Evolutionary conservation across 257 asterid genomes (phyloP).

Genomic region (Solanum dulcamara): DNA sequence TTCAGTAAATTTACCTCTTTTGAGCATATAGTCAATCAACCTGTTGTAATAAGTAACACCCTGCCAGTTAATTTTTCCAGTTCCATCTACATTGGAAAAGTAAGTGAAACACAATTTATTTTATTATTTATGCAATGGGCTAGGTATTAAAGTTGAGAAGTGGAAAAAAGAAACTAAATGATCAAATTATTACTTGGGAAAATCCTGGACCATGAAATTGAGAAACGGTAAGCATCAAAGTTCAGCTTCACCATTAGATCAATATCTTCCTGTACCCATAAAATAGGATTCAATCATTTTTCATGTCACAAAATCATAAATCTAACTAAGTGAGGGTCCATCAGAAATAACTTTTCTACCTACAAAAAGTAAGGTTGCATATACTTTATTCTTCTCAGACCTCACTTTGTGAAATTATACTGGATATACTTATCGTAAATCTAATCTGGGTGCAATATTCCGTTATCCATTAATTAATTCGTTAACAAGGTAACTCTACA

Average conservation of each 20-base stretch:
- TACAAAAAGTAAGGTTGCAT: accelerated
- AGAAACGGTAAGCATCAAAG: conserved; percentile 40
- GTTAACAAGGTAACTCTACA: not conserved
- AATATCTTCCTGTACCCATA: conserved; percentile 42
- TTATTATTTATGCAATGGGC: not conserved
- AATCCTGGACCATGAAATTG: conserved; percentile 69
- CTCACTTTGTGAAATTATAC: accelerated
- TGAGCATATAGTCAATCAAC: conserved; percentile 9
- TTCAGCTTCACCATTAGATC: conserved; percentile 46
- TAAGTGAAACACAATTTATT: not conserved
- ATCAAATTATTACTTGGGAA: conserved; percentile 41
- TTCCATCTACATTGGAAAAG: conserved; percentile 2
- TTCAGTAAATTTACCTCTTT: not conserved
- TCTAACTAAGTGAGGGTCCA: not conserved
- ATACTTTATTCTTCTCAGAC: not conserved
- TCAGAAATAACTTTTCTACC: not conserved
- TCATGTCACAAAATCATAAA: not conserved
- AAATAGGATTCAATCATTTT: not conserved
- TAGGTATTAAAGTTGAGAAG: not conserved
- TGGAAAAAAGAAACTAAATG: not conserved
- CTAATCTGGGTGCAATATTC: not conserved
- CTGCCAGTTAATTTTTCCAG: conserved; percentile 9
- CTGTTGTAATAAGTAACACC: conserved; percentile 10
- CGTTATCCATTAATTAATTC: not conserved
- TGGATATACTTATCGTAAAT: too few relatives aligned